Evolutionary conservation across 208 protist species (phyloP).

Genomic region (Trypanosoma mega): DNA sequence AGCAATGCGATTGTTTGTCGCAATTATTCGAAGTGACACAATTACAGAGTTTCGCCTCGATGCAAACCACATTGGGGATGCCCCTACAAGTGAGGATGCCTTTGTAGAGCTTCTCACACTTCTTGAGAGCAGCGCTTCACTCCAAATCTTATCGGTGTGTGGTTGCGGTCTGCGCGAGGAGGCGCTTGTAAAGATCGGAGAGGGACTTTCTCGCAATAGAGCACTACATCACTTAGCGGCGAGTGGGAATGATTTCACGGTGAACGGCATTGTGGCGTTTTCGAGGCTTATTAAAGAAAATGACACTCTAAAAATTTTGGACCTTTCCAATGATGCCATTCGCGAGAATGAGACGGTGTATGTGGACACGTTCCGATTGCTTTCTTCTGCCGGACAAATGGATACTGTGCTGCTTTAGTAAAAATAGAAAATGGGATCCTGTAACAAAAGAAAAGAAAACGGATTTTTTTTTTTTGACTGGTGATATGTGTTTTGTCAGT

Average conservation of each 20-base stretch:
- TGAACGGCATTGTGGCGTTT: slow-evolving; percentile 18
- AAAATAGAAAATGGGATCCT: neutral
- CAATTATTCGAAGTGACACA: slow-evolving; percentile 10
- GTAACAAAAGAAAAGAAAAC: neutral
- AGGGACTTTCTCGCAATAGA: slow-evolving; percentile 22
- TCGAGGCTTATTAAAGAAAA: slow-evolving; percentile 14
- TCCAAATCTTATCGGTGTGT: slow-evolving; percentile 12
- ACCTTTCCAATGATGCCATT: slow-evolving; percentile 25
- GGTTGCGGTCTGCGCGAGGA: slow-evolving; percentile 16
- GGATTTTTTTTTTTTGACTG: neutral
- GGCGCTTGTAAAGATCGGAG: slow-evolving; percentile 17
- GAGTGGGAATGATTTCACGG: slow-evolving; percentile 23
- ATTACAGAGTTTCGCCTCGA: slow-evolving; percentile 21
- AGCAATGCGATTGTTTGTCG: slow-evolving; percentile 19
- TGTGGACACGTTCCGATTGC: slow-evolving; percentile 8
- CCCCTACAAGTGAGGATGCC: neutral
- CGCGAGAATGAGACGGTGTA: slow-evolving; percentile 6
- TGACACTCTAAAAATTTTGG: slow-evolving; percentile 18
- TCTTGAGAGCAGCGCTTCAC: slow-evolving; percentile 20
- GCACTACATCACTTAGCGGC: slow-evolving; percentile 12
- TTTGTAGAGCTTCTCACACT: slow-evolving; percentile 19
- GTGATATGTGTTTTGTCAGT: neutral
- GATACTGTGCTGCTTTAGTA: slow-evolving; percentile 15
- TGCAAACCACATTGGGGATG: slow-evolving; percentile 21
- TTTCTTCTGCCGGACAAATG: slow-evolving; percentile 5